Evolutionary conservation across 2,329 filamentous ascomycete genomes (phyloP), one percentile per base, ranked within the genome.

Genomic region (Cercospora sp.): DNA sequence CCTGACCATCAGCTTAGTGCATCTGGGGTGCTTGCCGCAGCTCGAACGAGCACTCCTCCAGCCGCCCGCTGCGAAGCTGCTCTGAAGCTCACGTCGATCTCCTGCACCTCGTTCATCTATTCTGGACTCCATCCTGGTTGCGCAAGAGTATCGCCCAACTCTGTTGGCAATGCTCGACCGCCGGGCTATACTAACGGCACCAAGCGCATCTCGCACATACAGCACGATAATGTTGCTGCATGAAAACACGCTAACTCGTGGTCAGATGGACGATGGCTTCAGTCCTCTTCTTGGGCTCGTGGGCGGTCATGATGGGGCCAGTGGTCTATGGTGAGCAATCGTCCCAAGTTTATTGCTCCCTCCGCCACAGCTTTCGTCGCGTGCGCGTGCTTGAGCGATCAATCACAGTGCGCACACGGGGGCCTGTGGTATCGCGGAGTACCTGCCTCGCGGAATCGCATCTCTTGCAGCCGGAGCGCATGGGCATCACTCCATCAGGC

Each of bases 261-360:
- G 63, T 78, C 81, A 98, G 95, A 84, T 99, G 95, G 95, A 93
- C 94, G 61, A 89, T 97, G 79, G 95, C 94, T 65, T 97, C 94
- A 60, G 78, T 91, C 60, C 86, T 99, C 73, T 98, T 98, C 84
- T 86, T 98, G 75, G 87, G 89, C 74, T 97, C 94, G 74, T 99
- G 95, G 87, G 93, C 93, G 28, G 92, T 94, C 73, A 87, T 98
- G 82, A 97, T 97, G 92, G 95, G 95, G 65, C 94, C 92, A 40
- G 85, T 89, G 82, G 86, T 89, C 74, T 99, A 98, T 80, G 80
- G 83, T 83, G 77, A 80, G 81, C 76, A 67, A 63, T 58, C 67
- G 30, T 24, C 67, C 45, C 59, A 65, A 70, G 63, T 69, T 70
- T 70, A 34, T 67, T 66, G 67, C 66, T 70, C 69, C 65, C 66